A percentile compares a stretch with the other conserved stretches of the same genome.
Conservation (phyloP, 805 yeast genomes). For the Grigorovia jiainica region DNA sequence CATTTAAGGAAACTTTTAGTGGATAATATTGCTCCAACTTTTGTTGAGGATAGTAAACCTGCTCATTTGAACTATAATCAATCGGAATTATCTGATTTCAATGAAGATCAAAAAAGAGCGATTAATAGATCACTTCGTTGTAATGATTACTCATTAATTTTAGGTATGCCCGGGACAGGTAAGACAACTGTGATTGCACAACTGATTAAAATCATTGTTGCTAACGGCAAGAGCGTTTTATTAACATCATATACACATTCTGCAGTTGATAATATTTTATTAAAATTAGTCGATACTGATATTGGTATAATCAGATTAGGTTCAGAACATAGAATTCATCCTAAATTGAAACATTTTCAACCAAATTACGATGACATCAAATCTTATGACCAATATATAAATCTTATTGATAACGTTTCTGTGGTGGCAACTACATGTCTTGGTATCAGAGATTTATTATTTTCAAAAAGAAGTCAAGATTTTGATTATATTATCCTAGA, state of each 20-base stretch:
- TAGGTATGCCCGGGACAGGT: conserved; percentile 99
- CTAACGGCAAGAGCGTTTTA: conserved; percentile 55
- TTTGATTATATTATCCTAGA: conserved; percentile 94
- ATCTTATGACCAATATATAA: conserved; percentile 37
- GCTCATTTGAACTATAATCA: conserved; percentile 17
- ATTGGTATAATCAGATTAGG: conserved; percentile 63
- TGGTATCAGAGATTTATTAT: conserved; percentile 38
- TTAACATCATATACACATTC: conserved; percentile 88
- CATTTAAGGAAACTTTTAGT: conserved; percentile 28
- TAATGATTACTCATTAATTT: conserved; percentile 65
- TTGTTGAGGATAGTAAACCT: conserved; percentile 6
- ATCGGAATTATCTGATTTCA: conserved; percentile 31
- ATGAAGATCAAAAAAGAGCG: conserved; percentile 64
- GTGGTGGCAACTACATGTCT: conserved; percentile 87
- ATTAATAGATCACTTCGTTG: conserved; percentile 54
- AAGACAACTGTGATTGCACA: conserved; percentile 85
- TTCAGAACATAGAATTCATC: conserved; percentile 46
- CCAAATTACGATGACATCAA: conserved; percentile 35
- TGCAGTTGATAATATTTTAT: conserved; percentile 86
- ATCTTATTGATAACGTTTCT: conserved; percentile 44
- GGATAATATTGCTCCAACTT: conserved; percentile 25
- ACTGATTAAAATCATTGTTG: conserved; percentile 49
- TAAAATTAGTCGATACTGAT: conserved; percentile 49
- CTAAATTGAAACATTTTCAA: conserved; percentile 44
- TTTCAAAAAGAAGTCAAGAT: conserved; percentile 31